Base-by-base conservation (phyloP, 2,329 filamentous ascomycete genomes). In the Incumbomyces lentus region DNA sequence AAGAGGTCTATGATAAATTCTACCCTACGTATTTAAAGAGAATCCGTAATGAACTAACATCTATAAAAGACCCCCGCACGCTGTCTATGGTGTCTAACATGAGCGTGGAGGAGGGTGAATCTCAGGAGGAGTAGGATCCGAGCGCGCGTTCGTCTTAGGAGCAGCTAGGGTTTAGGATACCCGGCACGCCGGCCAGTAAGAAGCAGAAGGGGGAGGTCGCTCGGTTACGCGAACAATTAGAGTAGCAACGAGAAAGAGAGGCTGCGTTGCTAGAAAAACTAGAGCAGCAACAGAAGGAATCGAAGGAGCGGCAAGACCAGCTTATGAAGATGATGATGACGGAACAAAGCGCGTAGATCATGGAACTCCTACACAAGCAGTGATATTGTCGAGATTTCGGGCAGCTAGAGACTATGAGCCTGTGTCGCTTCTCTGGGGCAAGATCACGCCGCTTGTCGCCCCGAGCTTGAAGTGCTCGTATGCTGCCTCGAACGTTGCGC, bases 1-100 rank as follows among this genome's bases (percentile, higher is more conserved):
- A 40, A 45, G 40, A 45, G 33, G 33, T 49, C 13, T 49, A 49
- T 30, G 13, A 49, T 22, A 39, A 14, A 22, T 49, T 49, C 40
- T 45, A 45, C 34, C 46, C 46, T 14, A 22, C 22, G 11, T 40
- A 49, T 37, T 26, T 45, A 16, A 45, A 45, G 17, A 34, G 46
- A 18, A 45, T 49, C 34, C 18, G 31, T 19, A 40, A 45, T 34
- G 46, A 32, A 18, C 40, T 49, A n/a, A 26, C 40, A 33, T 22
- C 40, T 13, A 42, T 42, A 26, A 18, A 47, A 13, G 35, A 40
- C 41, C 36, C 36, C 26, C 36, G 38, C 17, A 29, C 11, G 8
- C 1, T 16, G 35, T 33, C 35, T 7, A 47, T 41, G 22, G 33
- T 37, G 4, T 47, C 44, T 14, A 22, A 2, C 6, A 41, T 47